Conservation (phyloP, 352 stramenopile genomes). For the Globisporangium cylindrosporum region DNA sequence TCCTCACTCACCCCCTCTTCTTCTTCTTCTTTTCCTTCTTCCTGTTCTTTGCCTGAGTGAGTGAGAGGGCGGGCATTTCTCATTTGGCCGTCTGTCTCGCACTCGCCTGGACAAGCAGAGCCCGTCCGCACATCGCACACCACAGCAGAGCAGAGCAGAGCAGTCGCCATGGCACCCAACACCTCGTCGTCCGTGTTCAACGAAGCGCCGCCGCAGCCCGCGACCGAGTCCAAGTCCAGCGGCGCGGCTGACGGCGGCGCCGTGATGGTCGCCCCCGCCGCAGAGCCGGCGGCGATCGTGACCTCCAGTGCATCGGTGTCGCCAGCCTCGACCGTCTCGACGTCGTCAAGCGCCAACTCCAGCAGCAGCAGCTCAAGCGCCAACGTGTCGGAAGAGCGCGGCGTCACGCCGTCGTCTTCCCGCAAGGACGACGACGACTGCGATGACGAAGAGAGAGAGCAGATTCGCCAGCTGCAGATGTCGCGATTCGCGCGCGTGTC, state of each 20-base stretch:
- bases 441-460: conserved; percentile 13
- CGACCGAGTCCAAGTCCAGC: conserved; percentile 24
- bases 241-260: conserved; percentile 12
- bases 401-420: background rate
- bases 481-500: conserved; percentile 43
- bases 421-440: background rate
- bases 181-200: conserved; percentile 61
- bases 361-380: background rate
- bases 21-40: conserved; percentile 7
- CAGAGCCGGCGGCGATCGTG: conserved; percentile 23
- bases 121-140: background rate
- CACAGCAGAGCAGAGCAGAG: no score
- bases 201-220: conserved; percentile 31
- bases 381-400: background rate
- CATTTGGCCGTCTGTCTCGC: conserved; percentile 17
- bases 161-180: conserved; percentile 49
- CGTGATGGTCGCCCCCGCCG: conserved; percentile 36
- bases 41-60: conserved; percentile 4
- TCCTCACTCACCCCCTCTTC: background rate
- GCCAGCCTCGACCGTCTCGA: conserved; percentile 21
- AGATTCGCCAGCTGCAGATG: conserved; percentile 14
- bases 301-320: conserved; percentile 20
- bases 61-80: conserved; percentile 12
- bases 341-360: background rate
- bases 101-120: background rate